These are phyloP conservation scores for Cynanchum wilfordii DNA, from an alignment of 257 asterid genomes.

Conservation along the genomic window DNA sequence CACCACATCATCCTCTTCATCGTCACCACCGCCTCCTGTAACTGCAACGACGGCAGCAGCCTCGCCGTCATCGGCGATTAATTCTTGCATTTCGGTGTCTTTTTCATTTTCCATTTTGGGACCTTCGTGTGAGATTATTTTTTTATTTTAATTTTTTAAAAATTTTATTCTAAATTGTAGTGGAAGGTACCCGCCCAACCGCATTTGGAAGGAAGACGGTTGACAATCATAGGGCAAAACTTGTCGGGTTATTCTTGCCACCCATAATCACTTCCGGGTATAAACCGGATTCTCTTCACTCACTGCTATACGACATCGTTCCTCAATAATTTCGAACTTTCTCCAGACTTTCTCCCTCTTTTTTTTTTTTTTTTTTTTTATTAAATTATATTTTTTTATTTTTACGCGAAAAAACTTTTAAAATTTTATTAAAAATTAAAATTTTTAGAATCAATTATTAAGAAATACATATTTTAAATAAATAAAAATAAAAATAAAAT, in stretches of 20 bases:
- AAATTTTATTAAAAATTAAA: too few species aligned
- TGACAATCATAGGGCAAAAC: neutral
- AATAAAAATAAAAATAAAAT: too few species aligned
- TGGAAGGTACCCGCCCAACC: conserved; percentile 16
- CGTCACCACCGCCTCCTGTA: conserved; percentile 1
- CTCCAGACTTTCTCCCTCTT: too few species aligned
- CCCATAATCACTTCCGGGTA: neutral
- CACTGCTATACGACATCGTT: neutral
- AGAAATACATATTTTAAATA: too few species aligned
- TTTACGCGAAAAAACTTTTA: too few species aligned
- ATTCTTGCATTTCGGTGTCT: conserved; percentile 5
- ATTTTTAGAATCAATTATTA: too few species aligned
- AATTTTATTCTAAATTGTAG: neutral
- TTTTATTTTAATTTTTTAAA: neutral
- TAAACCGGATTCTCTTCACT: neutral
- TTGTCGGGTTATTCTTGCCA: neutral
- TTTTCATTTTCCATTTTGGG: conserved; percentile 3
- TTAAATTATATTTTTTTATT: too few species aligned
- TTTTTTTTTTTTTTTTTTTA: too few species aligned
- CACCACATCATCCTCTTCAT: conserved; percentile 25
- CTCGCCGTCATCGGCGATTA: neutral
- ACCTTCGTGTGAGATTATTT: neutral
- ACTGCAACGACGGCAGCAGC: neutral
- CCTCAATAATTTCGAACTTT: too few species aligned
- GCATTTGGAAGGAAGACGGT: neutral